phyloP scores from a whole-genome alignment of 2,329 filamentous ascomycete species.

The Colletotrichum viniferum region DNA sequence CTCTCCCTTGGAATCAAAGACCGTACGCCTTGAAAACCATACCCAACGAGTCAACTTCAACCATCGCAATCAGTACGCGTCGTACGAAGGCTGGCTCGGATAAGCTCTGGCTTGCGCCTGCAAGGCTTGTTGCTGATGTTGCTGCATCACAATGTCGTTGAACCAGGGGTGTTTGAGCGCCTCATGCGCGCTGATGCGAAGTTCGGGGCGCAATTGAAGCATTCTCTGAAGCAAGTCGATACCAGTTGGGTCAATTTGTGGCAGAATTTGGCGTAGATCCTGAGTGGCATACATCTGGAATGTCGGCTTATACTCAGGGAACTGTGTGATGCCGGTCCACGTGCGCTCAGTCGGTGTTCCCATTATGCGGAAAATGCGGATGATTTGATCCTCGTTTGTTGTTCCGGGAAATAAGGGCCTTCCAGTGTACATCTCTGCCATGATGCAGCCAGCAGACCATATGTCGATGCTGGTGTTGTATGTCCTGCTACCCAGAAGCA shows the following conservation, averaged over 20 bases:
- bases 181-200: slow-evolving; percentile 85
- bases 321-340: slow-evolving; percentile 93
- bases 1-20: background rate
- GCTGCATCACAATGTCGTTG: slow-evolving; percentile 68
- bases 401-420: slow-evolving; percentile 95
- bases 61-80: slow-evolving; percentile 23
- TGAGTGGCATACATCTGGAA: slow-evolving; percentile 96
- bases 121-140: slow-evolving; percentile 51
- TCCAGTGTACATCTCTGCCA: slow-evolving; percentile 99
- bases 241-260: slow-evolving; percentile 85
- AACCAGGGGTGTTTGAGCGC: slow-evolving; percentile 95
- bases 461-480: slow-evolving; percentile 99
- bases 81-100: slow-evolving; percentile 37
- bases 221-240: slow-evolving; percentile 88
- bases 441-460: slow-evolving; percentile 98
- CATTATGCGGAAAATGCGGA: slow-evolving; percentile 98
- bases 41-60: background rate
- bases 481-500: slow-evolving; percentile 89
- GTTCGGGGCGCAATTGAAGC: slow-evolving; percentile 90
- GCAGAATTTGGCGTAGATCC: slow-evolving; percentile 83
- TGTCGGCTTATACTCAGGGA: slow-evolving; percentile 96
- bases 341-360: slow-evolving; percentile 93
- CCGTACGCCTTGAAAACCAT: background rate
- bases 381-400: slow-evolving; percentile 96
- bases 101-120: slow-evolving; percentile 47